Base-by-base conservation (phyloP, 371 early-diverging fungal genomes). In the Mucor ambiguus region DNA sequence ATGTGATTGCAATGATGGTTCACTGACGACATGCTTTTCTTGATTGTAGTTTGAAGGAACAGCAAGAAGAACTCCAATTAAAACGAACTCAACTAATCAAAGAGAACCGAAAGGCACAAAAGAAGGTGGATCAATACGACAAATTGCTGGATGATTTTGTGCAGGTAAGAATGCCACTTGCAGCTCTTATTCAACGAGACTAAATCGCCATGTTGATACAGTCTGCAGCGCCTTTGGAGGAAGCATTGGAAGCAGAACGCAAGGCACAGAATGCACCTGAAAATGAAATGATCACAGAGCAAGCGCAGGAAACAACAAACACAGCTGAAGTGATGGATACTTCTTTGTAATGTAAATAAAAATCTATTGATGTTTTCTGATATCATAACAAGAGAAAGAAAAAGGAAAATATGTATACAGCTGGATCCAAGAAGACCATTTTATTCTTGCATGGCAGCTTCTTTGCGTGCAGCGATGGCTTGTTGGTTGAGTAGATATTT, bases 401-500 rank as follows among this genome's bases (percentile, higher is more conserved):
- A 4, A 24, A n/a, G 32, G 9, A 24, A 61, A 9, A 30, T 62
- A 54, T 54, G 38, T 62, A 52, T 24, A 54, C 32, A 60, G 14
- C 24, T 52, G 52, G 16, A 26, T 52, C 16, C 16, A 22, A 48
- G 30, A 46, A 58, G 24, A 57, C 29, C 2, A 5, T 41, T 22
- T 64, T 64, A 66, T 41, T 66, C 63, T 59, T 59, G 60, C 67
- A 70, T 66, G 24, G 55, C 55, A 28, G 60, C 61, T 26, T 62
- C 61, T 56, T 70, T 70, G 35, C 63, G 63, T 41, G 60, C 61
- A 64, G 71, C 67, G 55, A 78, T 60, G 28, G 60, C 43, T 68
- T 78, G 78, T 62, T 85, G 88, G 8, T 65, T 78, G 22, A 90
- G 65, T 33, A 94, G 76, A 75, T 93, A 94, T 66, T 87, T 83